These are phyloP conservation scores for Mycena polygramma DNA, from an alignment of 768 basidiomycete species.

Conservation along the genomic window DNA sequence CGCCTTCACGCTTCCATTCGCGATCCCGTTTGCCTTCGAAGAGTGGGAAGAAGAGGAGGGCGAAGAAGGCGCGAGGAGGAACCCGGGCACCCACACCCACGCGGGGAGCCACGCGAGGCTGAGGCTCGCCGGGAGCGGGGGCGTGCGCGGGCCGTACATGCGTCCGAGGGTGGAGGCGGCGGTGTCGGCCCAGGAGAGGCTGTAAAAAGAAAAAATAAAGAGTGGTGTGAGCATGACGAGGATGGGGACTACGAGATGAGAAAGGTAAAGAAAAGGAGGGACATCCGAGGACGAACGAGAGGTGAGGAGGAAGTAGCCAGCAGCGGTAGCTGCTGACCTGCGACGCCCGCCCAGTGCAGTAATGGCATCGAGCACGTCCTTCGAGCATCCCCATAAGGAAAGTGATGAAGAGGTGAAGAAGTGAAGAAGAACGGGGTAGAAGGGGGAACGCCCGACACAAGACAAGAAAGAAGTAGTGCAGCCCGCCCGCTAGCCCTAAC, in stretches of 20 bases:
- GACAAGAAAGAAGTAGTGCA: too few relatives aligned
- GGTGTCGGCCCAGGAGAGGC: constrained; percentile 96
- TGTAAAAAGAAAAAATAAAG: constrained; percentile 44
- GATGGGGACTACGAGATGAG: background rate
- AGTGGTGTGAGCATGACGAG: background rate
- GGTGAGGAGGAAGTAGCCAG: too few relatives aligned
- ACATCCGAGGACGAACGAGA: too few relatives aligned
- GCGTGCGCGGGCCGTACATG: constrained; percentile 80
- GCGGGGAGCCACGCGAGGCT: constrained; percentile 52
- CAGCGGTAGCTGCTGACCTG: too few relatives aligned
- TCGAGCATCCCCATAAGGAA: too few relatives aligned
- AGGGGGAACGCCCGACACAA: too few relatives aligned
- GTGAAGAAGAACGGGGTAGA: too few relatives aligned
- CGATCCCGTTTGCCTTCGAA: background rate
- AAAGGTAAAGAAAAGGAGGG: too few relatives aligned
- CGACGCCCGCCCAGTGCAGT: too few relatives aligned
- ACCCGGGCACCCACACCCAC: constrained; percentile 31
- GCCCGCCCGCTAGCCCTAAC: too few relatives aligned
- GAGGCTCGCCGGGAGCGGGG: constrained; percentile 63
- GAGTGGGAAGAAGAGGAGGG: constrained; percentile 21
- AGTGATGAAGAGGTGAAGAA: too few relatives aligned
- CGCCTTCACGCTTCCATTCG: background rate
- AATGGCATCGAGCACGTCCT: too few relatives aligned
- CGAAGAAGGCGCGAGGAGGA: constrained; percentile 64
- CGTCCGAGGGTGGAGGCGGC: constrained; percentile 93